These are phyloP conservation scores for Paramecium octaurelia DNA, from an alignment of 73 alveolate species.

Conservation along the genomic window DNA sequence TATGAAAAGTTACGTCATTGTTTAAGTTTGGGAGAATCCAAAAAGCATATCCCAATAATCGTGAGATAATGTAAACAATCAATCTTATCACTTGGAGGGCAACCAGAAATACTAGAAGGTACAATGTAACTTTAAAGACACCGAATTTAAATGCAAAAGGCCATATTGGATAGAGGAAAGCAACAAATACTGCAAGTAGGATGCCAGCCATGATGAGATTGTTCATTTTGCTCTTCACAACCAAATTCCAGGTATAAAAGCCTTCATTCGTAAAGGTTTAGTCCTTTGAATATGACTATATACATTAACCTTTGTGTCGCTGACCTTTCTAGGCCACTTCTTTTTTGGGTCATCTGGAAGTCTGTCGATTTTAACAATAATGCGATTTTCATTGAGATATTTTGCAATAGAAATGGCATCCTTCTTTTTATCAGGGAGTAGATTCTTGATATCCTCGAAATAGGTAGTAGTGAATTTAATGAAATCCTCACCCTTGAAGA, in stretches of 20 bases:
- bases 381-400: neutral
- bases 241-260: slow-evolving; percentile 16
- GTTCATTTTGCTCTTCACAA: neutral
- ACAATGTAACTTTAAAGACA: neutral
- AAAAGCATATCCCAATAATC: slow-evolving; percentile 18
- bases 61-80: neutral
- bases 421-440: neutral
- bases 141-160: slow-evolving; percentile 15
- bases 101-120: neutral
- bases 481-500: slow-evolving; percentile 4
- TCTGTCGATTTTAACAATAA: neutral
- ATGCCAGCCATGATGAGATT: neutral
- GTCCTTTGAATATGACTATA: neutral
- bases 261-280: neutral
- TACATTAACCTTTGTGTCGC: neutral
- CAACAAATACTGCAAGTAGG: neutral
- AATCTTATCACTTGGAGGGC: neutral
- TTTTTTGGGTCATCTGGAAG: slow-evolving; percentile 4
- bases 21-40: slow-evolving; percentile 30
- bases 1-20: neutral
- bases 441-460: neutral
- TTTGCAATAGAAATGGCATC: neutral
- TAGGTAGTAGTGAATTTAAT: neutral
- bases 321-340: neutral
- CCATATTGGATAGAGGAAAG: slow-evolving; percentile 25